Evolutionary conservation across 139 green algal genomes (phyloP), one percentile per base, ranked within the genome.

Genomic region (Spirogloea muscicola): DNA sequence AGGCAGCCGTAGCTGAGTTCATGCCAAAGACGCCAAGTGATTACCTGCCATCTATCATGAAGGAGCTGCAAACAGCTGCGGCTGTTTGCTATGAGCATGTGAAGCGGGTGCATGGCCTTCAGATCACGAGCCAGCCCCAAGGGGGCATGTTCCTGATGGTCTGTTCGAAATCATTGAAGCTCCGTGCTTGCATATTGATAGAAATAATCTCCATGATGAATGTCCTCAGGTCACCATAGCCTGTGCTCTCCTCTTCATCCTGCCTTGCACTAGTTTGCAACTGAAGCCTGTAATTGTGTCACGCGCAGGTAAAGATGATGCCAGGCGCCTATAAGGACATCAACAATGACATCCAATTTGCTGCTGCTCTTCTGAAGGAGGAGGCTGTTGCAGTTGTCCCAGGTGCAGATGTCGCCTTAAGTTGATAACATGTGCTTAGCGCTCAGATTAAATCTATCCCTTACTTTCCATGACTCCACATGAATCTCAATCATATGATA

Each of bases 121-220:
- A 48, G 48, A 69, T 65, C 18, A 44, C 52, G 2, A 72, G 44
- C 25, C 41, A 34, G 34, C 80, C 80, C 3, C 33, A 77, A 38
- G 80, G 80, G n/a, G 68, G 58, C 2, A 85, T 85, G 80, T 85
- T 83, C 39, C 18, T 82, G n/a, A 62, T 85, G 49, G 64, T 85
- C 7, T 49, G 36, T 68, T 4, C 27, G 58, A n/a, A n/a, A n/a
- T n/a, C n/a, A n/a, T n/a, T n/a, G n/a, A n/a, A n/a, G n/a, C n/a
- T n/a, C n/a, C n/a, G n/a, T n/a, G n/a, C n/a, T n/a, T n/a, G n/a
- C n/a, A n/a, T n/a, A n/a, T n/a, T n/a, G n/a, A n/a, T n/a, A n/a
- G n/a, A n/a, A n/a, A n/a, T n/a, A n/a, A n/a, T n/a, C n/a, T n/a
- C n/a, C n/a, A n/a, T n/a, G n/a, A n/a, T n/a, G n/a, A n/a, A n/a